Conservation (phyloP, 2,329 filamentous ascomycete species). For the Aureobasidium zeae region DNA sequence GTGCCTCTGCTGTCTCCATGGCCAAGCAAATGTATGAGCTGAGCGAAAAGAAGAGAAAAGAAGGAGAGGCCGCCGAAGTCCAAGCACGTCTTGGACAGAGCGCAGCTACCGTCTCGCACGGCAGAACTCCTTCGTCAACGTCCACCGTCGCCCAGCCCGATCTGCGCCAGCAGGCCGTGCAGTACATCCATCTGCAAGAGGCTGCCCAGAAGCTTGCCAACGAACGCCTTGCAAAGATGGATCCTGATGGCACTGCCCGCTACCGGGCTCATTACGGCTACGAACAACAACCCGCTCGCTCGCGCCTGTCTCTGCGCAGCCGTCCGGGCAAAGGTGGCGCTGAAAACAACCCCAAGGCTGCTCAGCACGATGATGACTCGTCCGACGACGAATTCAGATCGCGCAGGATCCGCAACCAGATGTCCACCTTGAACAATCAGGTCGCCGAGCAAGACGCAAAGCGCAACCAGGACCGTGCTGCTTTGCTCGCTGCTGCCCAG, state of each 20-base stretch:
- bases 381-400: slow-evolving; percentile 60
- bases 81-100: slow-evolving; percentile 21
- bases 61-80: slow-evolving; percentile 29
- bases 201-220: slow-evolving; percentile 78
- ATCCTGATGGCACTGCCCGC: slow-evolving; percentile 55
- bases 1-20: slow-evolving; percentile 81
- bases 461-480: slow-evolving; percentile 63
- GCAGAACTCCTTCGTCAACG: slow-evolving; percentile 25
- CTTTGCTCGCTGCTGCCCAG: slow-evolving; percentile 68
- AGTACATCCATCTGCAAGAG: slow-evolving; percentile 63
- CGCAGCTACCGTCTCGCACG: slow-evolving; percentile 25
- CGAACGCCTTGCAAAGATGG: slow-evolving; percentile 70
- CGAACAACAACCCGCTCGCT: slow-evolving; percentile 40
- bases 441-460: slow-evolving; percentile 65
- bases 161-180: slow-evolving; percentile 44
- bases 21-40: slow-evolving; percentile 70
- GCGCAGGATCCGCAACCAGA: slow-evolving; percentile 64
- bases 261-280: slow-evolving; percentile 71
- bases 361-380: slow-evolving; percentile 30
- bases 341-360: slow-evolving; percentile 19
- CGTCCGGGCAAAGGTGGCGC: slow-evolving; percentile 15
- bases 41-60: slow-evolving; percentile 54
- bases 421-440: slow-evolving; percentile 64
- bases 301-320: slow-evolving; percentile 34
- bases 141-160: slow-evolving; percentile 33